Conservation (phyloP, 1,284 basidiomycete genomes). For the Retiboletus flavoniger region DNA sequence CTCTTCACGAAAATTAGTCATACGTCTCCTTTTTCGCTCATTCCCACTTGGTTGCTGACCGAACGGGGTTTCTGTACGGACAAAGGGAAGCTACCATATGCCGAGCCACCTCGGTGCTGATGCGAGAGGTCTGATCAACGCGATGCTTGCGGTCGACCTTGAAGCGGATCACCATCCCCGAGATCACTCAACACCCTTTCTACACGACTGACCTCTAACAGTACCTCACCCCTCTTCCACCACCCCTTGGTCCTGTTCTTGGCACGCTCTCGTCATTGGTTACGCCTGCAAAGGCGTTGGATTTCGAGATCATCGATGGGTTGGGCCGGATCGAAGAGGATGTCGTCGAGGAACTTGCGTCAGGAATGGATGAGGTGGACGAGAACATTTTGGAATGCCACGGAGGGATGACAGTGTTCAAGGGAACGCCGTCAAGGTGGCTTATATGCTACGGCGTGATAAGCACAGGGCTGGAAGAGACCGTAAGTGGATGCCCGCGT, state of each 20-base stretch:
- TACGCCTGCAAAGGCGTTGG: conserved; percentile 58
- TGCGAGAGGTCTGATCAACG: conserved; percentile 73
- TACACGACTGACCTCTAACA: conserved; percentile 82
- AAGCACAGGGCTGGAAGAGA: conserved; percentile 85
- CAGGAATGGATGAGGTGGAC: conserved; percentile 74
- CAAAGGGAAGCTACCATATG: conserved; percentile 84
- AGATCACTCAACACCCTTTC: conserved; percentile 88
- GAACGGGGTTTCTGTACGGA: neutral
- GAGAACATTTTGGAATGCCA: conserved; percentile 87
- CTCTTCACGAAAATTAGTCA: conserved; percentile 92
- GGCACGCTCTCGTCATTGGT: conserved; percentile 71
- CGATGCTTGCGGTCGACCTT: conserved; percentile 91
- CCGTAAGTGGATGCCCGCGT: conserved; percentile 44
- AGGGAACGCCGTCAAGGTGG: conserved; percentile 95
- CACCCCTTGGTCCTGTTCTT: conserved; percentile 74
- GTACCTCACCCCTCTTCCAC: conserved; percentile 84
- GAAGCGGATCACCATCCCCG: conserved; percentile 89
- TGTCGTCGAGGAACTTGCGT: conserved; percentile 80
- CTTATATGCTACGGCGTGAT: conserved; percentile 91
- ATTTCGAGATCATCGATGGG: conserved; percentile 77
- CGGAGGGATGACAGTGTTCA: conserved; percentile 76
- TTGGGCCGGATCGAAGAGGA: conserved; percentile 89
- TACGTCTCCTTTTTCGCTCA: conserved; percentile 61
- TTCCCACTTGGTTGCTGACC: neutral
- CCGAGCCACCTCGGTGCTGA: conserved; percentile 77